Conservation (phyloP, 441 rosid species). For the Adansonia madagascariensis region DNA sequence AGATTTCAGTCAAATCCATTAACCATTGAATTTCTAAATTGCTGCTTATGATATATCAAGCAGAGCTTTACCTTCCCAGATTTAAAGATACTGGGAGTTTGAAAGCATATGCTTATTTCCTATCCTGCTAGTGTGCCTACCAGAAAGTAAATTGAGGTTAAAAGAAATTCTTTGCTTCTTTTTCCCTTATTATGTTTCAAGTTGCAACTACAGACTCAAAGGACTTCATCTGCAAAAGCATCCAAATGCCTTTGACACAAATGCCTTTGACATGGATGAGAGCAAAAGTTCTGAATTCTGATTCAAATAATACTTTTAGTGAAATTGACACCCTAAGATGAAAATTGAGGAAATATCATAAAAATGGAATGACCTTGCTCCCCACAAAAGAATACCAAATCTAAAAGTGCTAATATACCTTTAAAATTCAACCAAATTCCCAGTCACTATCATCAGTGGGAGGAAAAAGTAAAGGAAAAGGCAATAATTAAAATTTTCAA, state of each 20-base stretch:
- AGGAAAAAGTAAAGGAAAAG: background rate
- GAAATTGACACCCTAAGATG: conserved; percentile 19
- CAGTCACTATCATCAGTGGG: conserved; percentile 5
- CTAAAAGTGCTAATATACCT: background rate
- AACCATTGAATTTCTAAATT: too few species aligned
- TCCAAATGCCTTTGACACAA: conserved; percentile 15
- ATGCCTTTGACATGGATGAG: background rate
- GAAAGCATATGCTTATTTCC: background rate
- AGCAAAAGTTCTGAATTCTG: background rate
- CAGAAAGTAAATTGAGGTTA: background rate
- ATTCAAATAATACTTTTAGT: background rate
- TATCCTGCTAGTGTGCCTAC: background rate
- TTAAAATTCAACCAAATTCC: conserved; percentile 21
- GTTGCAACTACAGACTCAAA: background rate
- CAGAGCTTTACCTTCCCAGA: background rate
- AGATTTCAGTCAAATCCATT: too few species aligned
- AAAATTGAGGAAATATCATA: background rate
- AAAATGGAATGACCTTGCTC: background rate
- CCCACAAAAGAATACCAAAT: too few species aligned
- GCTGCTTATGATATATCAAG: too few species aligned
- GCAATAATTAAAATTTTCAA: background rate
- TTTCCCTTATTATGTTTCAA: background rate
- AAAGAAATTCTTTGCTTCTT: background rate
- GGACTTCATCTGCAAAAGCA: conserved; percentile 5
- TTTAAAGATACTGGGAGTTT: background rate